Conservation (phyloP, 352 stramenopile genomes). For the Pseudoperonospora humuli region DNA sequence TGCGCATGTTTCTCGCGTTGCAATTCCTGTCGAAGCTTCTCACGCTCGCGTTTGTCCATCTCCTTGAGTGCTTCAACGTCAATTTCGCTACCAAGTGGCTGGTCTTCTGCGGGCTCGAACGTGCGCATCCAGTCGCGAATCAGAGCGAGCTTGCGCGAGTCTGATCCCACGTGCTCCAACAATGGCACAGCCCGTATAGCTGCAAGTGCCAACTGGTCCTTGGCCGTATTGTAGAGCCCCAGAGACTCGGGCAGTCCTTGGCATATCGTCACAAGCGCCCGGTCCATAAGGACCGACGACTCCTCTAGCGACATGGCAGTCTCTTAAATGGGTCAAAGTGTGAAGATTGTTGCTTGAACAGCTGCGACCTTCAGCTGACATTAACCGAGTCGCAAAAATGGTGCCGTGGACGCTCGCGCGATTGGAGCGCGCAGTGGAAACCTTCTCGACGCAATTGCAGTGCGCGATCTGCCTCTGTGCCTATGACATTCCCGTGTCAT, state of each 20-base stretch:
- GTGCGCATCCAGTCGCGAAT: constrained; percentile 71
- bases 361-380: constrained; percentile 9
- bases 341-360: background rate
- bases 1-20: constrained; percentile 42
- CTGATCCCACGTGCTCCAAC: constrained; percentile 39
- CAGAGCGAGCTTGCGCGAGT: constrained; percentile 57
- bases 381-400: constrained; percentile 3
- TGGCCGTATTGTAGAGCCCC: constrained; percentile 65
- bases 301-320: constrained; percentile 77
- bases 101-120: constrained; percentile 46
- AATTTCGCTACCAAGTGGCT: constrained; percentile 42
- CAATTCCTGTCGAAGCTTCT: constrained; percentile 31
- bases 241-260: constrained; percentile 68
- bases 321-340: too few relatives aligned
- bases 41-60: constrained; percentile 38
- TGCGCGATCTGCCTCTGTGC: constrained; percentile 80
- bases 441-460: constrained; percentile 65
- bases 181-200: constrained; percentile 48
- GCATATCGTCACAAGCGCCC: constrained; percentile 71
- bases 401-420: constrained; percentile 36
- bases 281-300: constrained; percentile 64
- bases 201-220: constrained; percentile 54
- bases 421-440: constrained; percentile 49
- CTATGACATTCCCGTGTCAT: constrained; percentile 55
- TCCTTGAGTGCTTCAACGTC: constrained; percentile 49